These are phyloP conservation scores for Artemisia tridentata DNA, from an alignment of 129 eudicot genomes.

Conservation along the genomic window DNA sequence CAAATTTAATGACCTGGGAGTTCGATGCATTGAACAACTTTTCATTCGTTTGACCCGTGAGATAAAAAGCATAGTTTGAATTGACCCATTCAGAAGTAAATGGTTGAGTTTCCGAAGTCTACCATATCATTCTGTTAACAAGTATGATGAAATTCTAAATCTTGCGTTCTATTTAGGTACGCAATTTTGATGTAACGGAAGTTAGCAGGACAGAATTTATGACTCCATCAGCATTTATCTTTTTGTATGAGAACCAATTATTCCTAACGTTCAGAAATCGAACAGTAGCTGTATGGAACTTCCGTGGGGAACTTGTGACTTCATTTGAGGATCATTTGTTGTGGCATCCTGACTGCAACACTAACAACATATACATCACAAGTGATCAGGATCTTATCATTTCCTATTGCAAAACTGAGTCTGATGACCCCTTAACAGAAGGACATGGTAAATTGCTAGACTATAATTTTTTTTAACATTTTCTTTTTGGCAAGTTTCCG, in stretches of 20 bases:
- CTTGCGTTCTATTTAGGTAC: slow-evolving; percentile 45
- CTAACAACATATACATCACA: slow-evolving; percentile 84
- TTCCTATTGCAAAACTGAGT: slow-evolving; percentile 82
- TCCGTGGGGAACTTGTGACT: slow-evolving; percentile 90
- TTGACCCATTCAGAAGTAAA: too few species aligned
- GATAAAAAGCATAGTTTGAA: too few species aligned
- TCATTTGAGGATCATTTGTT: slow-evolving; percentile 90
- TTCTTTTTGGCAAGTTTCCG: too few species aligned
- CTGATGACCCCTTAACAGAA: slow-evolving; percentile 59
- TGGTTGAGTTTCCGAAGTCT: not conserved
- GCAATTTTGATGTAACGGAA: slow-evolving; percentile 66
- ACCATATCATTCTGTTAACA: not conserved
- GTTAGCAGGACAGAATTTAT: slow-evolving; percentile 83
- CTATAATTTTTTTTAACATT: too few species aligned
- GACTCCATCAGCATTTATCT: slow-evolving; percentile 95
- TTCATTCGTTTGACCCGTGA: too few species aligned
- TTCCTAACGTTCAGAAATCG: slow-evolving; percentile 84
- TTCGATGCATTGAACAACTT: too few species aligned
- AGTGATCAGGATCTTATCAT: slow-evolving; percentile 94
- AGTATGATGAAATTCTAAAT: slow-evolving; percentile 4
- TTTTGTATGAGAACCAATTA: slow-evolving; percentile 77
- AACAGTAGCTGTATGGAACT: slow-evolving; percentile 93
- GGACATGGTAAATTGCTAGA: slow-evolving; percentile 45
- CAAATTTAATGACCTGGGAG: too few species aligned
- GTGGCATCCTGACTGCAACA: slow-evolving; percentile 97